A percentile compares a stretch with the other conserved stretches of the same genome.
phyloP scores from a whole-genome alignment of 164 flowering plant genomes.

The Vitis vinifera region ASM3070453v1 NC_081810.1:22905001-22905500 shows the following conservation, averaged over 20 bases:
- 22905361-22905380: conserved; percentile 47
- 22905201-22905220: conserved; percentile 34
- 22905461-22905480: conserved; percentile 57
- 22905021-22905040: too few species aligned
- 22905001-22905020: too few species aligned
- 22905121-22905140: conserved; percentile 47
- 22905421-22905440: conserved; percentile 52
- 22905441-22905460: conserved; percentile 41
- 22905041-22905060: neutral
- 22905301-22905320: conserved; percentile 30
- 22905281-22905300: neutral
- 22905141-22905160: conserved; percentile 33
- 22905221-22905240: conserved; percentile 34
- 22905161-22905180: conserved; percentile 44
- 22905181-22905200: conserved; percentile 27
- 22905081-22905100: neutral
- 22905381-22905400: conserved; percentile 50
- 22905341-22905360: conserved; percentile 34
- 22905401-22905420: conserved; percentile 19
- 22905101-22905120: neutral
- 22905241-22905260: neutral
- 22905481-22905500: conserved; percentile 32
- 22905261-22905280: neutral
- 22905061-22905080: neutral
- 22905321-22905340: conserved; percentile 32